Evolutionary conservation across 208 protist genomes (phyloP), one percentile per base, ranked within the genome.

Genomic region (Crithidia expoeki): DNA sequence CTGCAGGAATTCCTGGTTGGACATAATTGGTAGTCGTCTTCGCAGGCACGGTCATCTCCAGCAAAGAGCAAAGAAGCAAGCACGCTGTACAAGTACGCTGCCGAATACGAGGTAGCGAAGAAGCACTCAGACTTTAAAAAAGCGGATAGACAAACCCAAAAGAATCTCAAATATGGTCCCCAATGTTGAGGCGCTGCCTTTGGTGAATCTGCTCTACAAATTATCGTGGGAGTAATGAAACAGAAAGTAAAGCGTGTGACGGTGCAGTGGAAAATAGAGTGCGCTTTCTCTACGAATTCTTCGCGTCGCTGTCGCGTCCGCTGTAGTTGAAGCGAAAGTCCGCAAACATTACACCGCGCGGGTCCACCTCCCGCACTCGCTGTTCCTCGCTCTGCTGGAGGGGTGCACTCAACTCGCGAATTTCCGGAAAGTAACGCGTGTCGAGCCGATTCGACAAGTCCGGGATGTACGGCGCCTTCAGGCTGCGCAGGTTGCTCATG

Each of bases 361-460:
- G 92, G 64, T 96, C 92, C 4, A 94, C 80, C 38, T 93, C 86
- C n/a, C 69, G 71, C 53, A 94, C 77, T 0, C 60, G 73, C 62
- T 84, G 72, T 42, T 90, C 83, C 10, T 93, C 84, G 57, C 65
- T 74, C 53, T 60, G 68, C 36, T 76, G 79, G 63, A 67, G 38
- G 55, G 68, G 56, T 49, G 74, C 40, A 56, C 47, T 68, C 68
- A 70, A 40, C 42, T 90, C 84, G 51, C 94, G 81, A 46, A 97
- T 85, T 38, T 93, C 81, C 19, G 89, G 89, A 55, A 97, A 97
- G 83, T 97, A 96, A 2, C 79, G 64, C 11, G 93, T 97, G 76
- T 97, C 93, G 34, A 95, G 78, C 2, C 82, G 81, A 62, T 86
- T 86, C 6, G 78, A 81, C 56, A 97, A 70, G 42, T 79, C 60